A percentile compares a stretch with the other conserved stretches of the same genome.
These are phyloP conservation scores for Clarireedia paspali DNA, from an alignment of 2,329 filamentous ascomycete species.

Conservation along the genomic window DNA sequence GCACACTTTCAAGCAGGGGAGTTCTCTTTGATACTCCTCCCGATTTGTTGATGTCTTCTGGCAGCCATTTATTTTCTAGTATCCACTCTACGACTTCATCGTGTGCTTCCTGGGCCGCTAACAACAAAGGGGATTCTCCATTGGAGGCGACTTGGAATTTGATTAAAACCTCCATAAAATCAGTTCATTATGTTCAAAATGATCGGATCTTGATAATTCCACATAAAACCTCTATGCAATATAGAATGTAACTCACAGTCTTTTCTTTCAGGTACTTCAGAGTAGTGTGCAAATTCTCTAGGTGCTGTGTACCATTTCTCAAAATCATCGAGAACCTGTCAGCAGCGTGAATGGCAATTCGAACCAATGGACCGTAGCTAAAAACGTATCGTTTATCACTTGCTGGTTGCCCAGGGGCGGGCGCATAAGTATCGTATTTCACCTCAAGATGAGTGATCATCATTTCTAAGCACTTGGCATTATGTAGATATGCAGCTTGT, in stretches of 20 bases:
- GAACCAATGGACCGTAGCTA: not conserved
- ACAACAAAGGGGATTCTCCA: not conserved
- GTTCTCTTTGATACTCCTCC: not conserved
- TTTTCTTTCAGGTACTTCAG: not conserved
- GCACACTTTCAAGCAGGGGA: not conserved
- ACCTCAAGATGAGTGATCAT: slow-evolving; percentile 1
- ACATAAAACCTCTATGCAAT: not conserved
- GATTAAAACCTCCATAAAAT: not conserved
- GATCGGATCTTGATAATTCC: not conserved
- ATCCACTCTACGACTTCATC: not conserved
- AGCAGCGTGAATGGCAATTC: not conserved
- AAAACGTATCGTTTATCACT: not conserved
- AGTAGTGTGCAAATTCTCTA: not conserved
- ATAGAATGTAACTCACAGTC: not conserved
- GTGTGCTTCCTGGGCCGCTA: not conserved
- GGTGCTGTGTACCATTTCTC: not conserved
- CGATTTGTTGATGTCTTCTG: not conserved
- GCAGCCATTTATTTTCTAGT: not conserved
- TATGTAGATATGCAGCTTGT: not conserved
- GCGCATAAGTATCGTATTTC: not conserved
- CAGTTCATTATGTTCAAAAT: not conserved
- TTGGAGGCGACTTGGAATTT: not conserved
- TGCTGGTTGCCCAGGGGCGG: not conserved
- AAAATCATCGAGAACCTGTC: slow-evolving; percentile 5
- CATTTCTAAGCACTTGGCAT: not conserved